A percentile compares a stretch with the other conserved stretches of the same genome.
Conservation (phyloP, 129 eudicot genomes). For the Pseudognaphalium luteoalbum region DNA sequence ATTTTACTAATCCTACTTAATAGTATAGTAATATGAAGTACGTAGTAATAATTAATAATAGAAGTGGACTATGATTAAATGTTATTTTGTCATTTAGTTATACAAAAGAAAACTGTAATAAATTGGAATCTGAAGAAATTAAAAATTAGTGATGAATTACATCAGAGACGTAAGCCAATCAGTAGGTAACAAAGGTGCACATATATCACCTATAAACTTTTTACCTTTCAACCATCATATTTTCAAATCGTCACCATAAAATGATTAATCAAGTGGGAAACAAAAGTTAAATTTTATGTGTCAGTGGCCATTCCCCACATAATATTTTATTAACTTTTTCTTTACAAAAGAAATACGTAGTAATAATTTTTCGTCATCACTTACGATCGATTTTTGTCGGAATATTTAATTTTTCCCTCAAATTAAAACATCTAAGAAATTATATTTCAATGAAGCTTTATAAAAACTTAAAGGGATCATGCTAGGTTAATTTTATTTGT, state of each 20-base stretch:
- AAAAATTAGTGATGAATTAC: constrained; percentile 21
- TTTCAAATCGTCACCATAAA: constrained; percentile 23
- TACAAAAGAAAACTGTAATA: too few species aligned
- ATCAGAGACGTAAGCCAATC: constrained; percentile 32
- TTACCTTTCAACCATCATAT: constrained; percentile 18
- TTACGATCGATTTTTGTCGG: constrained; percentile 13
- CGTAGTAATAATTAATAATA: too few species aligned
- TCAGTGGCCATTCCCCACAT: constrained; percentile 33
- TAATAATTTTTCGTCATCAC: constrained; percentile 16
- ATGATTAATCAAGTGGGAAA: constrained; percentile 34
- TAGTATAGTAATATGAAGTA: too few species aligned
- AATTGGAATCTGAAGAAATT: background rate
- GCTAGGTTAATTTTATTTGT: too few species aligned
- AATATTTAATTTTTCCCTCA: background rate
- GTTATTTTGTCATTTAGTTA: too few species aligned
- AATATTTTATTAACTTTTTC: background rate
- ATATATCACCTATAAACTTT: constrained; percentile 23
- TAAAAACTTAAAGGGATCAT: too few species aligned
- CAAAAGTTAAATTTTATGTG: constrained; percentile 16
- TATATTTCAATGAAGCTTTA: background rate
- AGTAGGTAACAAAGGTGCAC: constrained; percentile 32
- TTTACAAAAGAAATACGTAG: background rate
- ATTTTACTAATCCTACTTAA: too few species aligned
- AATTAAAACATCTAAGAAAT: background rate
- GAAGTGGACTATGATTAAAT: too few species aligned